Percentiles rank a stretch among this genome's conserved stretches.
These are phyloP conservation scores for Colletotrichum lentis DNA, from an alignment of 2,329 filamentous ascomycete species.

Conservation along the genomic window DNA sequence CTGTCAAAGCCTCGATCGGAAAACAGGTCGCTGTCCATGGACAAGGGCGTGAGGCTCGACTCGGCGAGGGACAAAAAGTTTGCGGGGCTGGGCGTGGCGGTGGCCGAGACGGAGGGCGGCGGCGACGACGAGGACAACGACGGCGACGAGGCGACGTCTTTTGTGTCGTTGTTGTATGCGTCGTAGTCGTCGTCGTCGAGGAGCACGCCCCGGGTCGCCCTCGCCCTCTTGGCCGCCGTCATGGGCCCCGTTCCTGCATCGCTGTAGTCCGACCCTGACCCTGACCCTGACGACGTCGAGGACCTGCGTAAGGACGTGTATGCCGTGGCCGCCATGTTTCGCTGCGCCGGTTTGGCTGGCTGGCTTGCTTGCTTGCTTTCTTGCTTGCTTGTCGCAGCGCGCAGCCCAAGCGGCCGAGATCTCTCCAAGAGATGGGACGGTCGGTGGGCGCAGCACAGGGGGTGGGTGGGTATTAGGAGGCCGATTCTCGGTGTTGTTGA, in stretches of 20 bases:
- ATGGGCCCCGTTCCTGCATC: slow-evolving; percentile 6
- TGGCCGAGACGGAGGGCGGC: slow-evolving; percentile 37
- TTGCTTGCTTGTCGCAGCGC: not conserved
- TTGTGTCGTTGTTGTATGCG: slow-evolving; percentile 26
- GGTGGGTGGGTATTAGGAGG: not conserved
- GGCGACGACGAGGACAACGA: slow-evolving; percentile 27
- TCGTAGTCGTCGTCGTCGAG: slow-evolving; percentile 3
- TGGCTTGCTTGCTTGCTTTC: not conserved
- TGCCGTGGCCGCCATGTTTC: slow-evolving; percentile 24
- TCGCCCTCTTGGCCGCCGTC: not conserved
- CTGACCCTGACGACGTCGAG: slow-evolving; percentile 24
- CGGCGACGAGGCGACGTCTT: slow-evolving; percentile 14
- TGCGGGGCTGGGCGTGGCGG: slow-evolving; percentile 34
- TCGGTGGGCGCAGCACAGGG: slow-evolving; percentile 5
- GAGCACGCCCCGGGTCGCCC: not conserved
- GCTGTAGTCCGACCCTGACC: not conserved
- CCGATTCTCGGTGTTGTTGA: not conserved
- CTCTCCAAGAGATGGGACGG: not conserved
- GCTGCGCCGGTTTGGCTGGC: not conserved
- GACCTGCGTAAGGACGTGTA: slow-evolving; percentile 32
- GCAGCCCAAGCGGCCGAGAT: not conserved
- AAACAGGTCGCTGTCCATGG: slow-evolving; percentile 43
- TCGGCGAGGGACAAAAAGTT: slow-evolving; percentile 42
- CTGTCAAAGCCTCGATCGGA: slow-evolving; percentile 14
- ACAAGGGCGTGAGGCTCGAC: slow-evolving; percentile 45